These are phyloP conservation scores for Phyllosticta ampelicida DNA, from an alignment of 2,329 filamentous ascomycete genomes.

Conservation along the genomic window DNA sequence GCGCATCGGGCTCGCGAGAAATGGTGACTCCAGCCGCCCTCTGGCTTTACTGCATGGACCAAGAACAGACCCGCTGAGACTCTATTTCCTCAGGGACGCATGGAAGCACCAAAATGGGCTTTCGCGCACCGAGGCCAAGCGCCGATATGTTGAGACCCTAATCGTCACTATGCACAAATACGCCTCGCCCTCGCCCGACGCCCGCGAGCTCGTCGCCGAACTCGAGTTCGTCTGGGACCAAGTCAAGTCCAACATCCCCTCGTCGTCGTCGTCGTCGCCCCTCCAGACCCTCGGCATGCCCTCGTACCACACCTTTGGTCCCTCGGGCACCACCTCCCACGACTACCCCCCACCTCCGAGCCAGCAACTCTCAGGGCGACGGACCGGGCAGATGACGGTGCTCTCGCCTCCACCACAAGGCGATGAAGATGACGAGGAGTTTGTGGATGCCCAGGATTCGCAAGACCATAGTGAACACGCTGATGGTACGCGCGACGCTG, in stretches of 20 bases:
- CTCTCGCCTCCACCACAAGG: conserved; percentile 14
- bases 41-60: conserved; percentile 13
- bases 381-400: not conserved
- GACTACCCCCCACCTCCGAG: conserved; percentile 17
- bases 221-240: conserved; percentile 99
- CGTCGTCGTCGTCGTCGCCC: conserved; percentile 42
- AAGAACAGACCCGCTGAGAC: conserved; percentile 7
- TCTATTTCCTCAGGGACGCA: conserved; percentile 54
- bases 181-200: conserved; percentile 74
- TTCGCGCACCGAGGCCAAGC: conserved; percentile 58
- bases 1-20: conserved; percentile 50
- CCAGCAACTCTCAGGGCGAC: conserved; percentile 4
- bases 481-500: conserved; percentile 2
- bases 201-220: conserved; percentile 77
- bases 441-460: conserved; percentile 39
- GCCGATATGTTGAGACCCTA: conserved; percentile 50
- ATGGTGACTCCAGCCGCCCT: conserved; percentile 41
- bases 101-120: conserved; percentile 84
- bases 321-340: conserved; percentile 37
- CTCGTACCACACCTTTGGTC: conserved; percentile 30
- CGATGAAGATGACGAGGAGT: conserved; percentile 28
- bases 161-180: conserved; percentile 97
- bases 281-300: conserved; percentile 27
- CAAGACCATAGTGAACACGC: conserved; percentile 30
- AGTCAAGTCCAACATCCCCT: conserved; percentile 71